These are phyloP conservation scores for Colletotrichum plurivorum DNA, from an alignment of 2,329 filamentous ascomycete genomes.

Conservation along the genomic window DNA sequence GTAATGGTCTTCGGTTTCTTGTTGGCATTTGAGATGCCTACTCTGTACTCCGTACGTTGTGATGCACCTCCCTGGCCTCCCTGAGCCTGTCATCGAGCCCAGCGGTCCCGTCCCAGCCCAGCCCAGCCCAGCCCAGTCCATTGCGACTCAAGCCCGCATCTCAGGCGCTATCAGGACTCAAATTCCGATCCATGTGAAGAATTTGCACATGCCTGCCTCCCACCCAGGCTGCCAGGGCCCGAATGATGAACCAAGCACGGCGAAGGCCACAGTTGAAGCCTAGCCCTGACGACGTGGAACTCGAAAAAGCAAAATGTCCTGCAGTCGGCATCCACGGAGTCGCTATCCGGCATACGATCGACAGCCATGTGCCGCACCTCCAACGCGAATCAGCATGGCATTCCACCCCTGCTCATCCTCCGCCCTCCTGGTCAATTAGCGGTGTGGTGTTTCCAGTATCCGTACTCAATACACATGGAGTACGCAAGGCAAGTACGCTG, in stretches of 20 bases:
- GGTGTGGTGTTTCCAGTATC: conserved; percentile 9
- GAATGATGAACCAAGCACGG: background rate
- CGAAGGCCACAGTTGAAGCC: conserved; percentile 9
- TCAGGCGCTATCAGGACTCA: conserved; percentile 12
- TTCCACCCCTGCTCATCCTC: background rate
- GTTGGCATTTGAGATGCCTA: conserved; percentile 1
- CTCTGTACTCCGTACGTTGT: background rate
- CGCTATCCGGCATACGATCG: conserved; percentile 27
- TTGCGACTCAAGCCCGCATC: conserved; percentile 1
- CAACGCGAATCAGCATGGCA: conserved; percentile 15
- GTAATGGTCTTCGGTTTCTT: background rate
- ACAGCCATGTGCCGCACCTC: conserved; percentile 32
- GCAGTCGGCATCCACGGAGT: conserved; percentile 28
- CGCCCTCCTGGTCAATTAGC: conserved; percentile 7
- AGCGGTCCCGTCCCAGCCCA: background rate
- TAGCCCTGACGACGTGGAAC: conserved; percentile 23
- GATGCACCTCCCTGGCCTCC: conserved; percentile 18
- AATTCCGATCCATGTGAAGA: conserved; percentile 26
- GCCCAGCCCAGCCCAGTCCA: conserved; percentile 11
- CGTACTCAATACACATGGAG: too few relatives aligned
- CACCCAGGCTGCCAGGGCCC: background rate
- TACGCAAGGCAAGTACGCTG: background rate
- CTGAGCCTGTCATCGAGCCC: background rate
- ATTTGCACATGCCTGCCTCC: conserved; percentile 26
- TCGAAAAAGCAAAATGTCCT: conserved; percentile 31